Conservation (phyloP, 495 filamentous ascomycete genomes). For the Penicillium macrosclerotiorum region DNA sequence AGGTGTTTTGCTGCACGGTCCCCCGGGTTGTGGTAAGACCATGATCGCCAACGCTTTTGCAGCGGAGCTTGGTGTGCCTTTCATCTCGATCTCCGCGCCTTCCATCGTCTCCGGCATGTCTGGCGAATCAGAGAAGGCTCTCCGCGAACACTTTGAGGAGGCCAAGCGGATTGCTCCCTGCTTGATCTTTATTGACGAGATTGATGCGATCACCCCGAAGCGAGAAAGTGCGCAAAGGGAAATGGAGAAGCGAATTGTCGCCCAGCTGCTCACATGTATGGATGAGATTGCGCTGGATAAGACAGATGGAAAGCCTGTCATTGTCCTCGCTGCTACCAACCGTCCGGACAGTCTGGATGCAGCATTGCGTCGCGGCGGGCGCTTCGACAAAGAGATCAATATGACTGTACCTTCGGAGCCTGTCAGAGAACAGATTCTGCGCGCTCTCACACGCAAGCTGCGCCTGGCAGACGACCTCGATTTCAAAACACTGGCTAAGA, state of each 20-base stretch:
- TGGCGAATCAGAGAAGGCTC: constrained; percentile 92
- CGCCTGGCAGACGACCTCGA: constrained; percentile 70
- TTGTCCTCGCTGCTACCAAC: constrained; percentile 92
- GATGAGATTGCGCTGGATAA: constrained; percentile 78
- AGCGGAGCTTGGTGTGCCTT: constrained; percentile 78
- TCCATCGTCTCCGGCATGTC: constrained; percentile 93
- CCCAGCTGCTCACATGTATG: constrained; percentile 87
- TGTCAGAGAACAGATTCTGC: constrained; percentile 80
- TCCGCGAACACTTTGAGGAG: constrained; percentile 86
- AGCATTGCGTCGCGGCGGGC: constrained; percentile 77
- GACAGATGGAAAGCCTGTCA: constrained; percentile 83
- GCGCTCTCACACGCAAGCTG: constrained; percentile 70
- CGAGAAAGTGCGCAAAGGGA: constrained; percentile 91
- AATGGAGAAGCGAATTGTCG: constrained; percentile 96
- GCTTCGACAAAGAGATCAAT: constrained; percentile 92
- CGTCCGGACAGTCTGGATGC: constrained; percentile 87
- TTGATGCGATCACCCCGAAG: constrained; percentile 94
- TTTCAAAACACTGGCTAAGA: constrained; percentile 76
- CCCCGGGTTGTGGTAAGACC: constrained; percentile 94
- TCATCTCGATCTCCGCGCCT: constrained; percentile 84
- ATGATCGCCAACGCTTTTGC: constrained; percentile 91
- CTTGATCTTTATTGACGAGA: constrained; percentile 93
- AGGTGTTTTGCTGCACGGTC: constrained; percentile 89
- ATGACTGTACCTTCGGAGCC: constrained; percentile 89
- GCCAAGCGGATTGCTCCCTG: constrained; percentile 86